Percentiles rank a stretch among this genome's conserved stretches.
These are phyloP conservation scores for Chalciporus sphaerocephalus DNA, from an alignment of 768 basidiomycete genomes.

Conservation along the genomic window DNA sequence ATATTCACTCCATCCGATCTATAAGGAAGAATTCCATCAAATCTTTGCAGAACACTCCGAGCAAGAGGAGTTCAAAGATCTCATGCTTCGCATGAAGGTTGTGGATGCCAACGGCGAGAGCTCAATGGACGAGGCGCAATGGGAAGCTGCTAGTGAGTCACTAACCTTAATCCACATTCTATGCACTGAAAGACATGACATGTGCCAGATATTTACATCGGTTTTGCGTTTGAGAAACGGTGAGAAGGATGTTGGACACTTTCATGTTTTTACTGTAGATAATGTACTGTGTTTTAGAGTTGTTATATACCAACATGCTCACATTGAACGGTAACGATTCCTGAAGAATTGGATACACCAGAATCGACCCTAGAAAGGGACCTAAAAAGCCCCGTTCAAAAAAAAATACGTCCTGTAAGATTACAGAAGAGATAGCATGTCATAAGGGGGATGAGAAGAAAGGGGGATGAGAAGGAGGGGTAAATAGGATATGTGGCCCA, in stretches of 20 bases:
- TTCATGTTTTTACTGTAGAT: not conserved
- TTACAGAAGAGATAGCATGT: conserved; percentile 30
- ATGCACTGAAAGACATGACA: not conserved
- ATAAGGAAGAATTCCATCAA: conserved; percentile 87
- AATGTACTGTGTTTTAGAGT: not conserved
- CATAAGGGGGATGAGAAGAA: conserved; percentile 1
- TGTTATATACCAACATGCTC: conserved; percentile 6
- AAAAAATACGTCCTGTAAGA: conserved; percentile 22
- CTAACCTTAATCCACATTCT: not conserved
- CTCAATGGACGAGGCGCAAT: conserved; percentile 91
- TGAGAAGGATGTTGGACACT: conserved; percentile 14
- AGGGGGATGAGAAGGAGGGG: not conserved
- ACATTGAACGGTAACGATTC: not conserved
- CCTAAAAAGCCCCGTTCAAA: conserved; percentile 3
- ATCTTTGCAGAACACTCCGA: conserved; percentile 80
- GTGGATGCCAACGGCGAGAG: conserved; percentile 82
- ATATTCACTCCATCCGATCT: conserved; percentile 68
- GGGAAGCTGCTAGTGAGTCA: conserved; percentile 96
- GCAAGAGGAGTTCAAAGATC: conserved; percentile 72
- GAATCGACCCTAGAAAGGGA: not conserved
- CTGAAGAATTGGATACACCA: not conserved
- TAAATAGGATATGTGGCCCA: conserved; percentile 12
- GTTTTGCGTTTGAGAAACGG: conserved; percentile 83
- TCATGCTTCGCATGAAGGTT: conserved; percentile 89
- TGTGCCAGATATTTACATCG: conserved; percentile 80